Evolutionary conservation across 1,139 yeast species (phyloP).

Genomic region (Candida sp.): DNA sequence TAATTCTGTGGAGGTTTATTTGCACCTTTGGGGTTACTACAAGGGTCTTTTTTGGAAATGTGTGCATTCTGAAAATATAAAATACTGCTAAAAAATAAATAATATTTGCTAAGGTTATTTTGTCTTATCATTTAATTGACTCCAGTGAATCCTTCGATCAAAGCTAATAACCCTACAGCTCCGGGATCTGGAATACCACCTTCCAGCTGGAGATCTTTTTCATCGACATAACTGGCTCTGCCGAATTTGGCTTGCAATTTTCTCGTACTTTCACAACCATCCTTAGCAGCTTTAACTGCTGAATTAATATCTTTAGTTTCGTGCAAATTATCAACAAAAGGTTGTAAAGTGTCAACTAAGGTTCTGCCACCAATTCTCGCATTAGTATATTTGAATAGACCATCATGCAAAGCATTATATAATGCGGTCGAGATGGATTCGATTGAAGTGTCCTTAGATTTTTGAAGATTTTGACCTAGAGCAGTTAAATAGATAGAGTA

Average conservation of each 20-base stretch:
- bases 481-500: constrained; percentile 74
- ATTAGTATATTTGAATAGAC: constrained; percentile 68
- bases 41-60: not conserved
- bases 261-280: constrained; percentile 76
- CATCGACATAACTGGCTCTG: constrained; percentile 84
- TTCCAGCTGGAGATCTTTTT: constrained; percentile 47
- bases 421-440: constrained; percentile 24
- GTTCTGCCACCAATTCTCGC: constrained; percentile 93
- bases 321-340: constrained; percentile 67
- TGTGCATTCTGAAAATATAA: not conserved
- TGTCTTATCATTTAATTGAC: constrained; percentile 3
- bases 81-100: too few species aligned
- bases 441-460: constrained; percentile 33
- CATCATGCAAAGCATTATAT: constrained; percentile 36
- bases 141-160: constrained; percentile 52
- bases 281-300: constrained; percentile 69
- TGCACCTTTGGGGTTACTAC: not conserved
- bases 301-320: constrained; percentile 51
- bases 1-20: too few species aligned
- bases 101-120: too few species aligned
- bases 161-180: constrained; percentile 75
- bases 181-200: constrained; percentile 94
- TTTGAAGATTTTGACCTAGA: constrained; percentile 29
- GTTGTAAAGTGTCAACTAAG: constrained; percentile 81
- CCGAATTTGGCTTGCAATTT: constrained; percentile 83